Conservation (phyloP, 495 filamentous ascomycete genomes). For the Penicillium herquei region DNA sequence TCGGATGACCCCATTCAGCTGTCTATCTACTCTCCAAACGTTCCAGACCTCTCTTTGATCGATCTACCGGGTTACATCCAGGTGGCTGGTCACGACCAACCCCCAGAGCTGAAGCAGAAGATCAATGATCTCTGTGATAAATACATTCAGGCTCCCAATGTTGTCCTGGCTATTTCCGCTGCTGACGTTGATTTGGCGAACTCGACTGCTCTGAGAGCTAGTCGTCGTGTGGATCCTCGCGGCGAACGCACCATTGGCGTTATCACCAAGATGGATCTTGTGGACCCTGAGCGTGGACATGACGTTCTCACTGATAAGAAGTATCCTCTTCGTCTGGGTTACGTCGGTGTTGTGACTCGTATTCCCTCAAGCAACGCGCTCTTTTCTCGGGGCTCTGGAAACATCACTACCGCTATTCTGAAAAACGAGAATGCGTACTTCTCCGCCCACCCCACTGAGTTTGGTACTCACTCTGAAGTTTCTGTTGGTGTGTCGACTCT, state of each 20-base stretch:
- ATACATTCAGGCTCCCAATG: constrained; percentile 94
- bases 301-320: constrained; percentile 81
- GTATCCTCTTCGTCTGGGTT: constrained; percentile 93
- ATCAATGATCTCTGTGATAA: constrained; percentile 97
- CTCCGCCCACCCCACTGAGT: constrained; percentile 75
- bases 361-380: constrained; percentile 72
- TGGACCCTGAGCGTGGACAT: constrained; percentile 76
- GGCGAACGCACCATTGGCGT: constrained; percentile 97
- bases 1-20: constrained; percentile 96
- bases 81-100: constrained; percentile 86
- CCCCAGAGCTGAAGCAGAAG: constrained; percentile 87
- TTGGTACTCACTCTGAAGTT: constrained; percentile 67
- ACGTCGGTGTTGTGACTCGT: constrained; percentile 90
- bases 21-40: constrained; percentile 89
- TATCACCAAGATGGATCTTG: constrained; percentile 98
- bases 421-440: constrained; percentile 91
- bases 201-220: constrained; percentile 87
- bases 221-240: constrained; percentile 86
- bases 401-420: constrained; percentile 75
- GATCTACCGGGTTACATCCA: constrained; percentile 98
- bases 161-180: constrained; percentile 95
- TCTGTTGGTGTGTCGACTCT: constrained; percentile 81
- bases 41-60: constrained; percentile 94
- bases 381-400: constrained; percentile 80
- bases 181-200: constrained; percentile 97